Percentiles rank a stretch among this genome's conserved stretches.
Conservation (phyloP, 148 eudicot genomes). For the Selenicereus undatus region DNA sequence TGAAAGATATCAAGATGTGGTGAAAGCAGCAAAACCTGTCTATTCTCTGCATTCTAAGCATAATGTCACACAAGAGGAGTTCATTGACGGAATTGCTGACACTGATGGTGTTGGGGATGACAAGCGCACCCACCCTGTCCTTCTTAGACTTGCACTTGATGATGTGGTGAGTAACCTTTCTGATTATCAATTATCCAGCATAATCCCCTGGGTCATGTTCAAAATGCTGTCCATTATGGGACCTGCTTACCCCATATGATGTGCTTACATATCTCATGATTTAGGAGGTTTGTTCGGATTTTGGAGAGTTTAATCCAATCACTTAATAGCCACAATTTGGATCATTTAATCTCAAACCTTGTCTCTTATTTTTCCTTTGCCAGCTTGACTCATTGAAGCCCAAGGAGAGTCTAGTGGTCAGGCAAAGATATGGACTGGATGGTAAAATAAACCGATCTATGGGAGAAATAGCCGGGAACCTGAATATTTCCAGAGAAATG, state of each 20-base stretch:
- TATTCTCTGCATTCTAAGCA: constrained; percentile 59
- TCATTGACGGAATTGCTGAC: constrained; percentile 63
- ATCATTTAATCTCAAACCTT: neutral
- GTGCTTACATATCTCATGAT: neutral
- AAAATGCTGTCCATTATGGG: neutral
- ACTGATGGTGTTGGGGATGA: constrained; percentile 62
- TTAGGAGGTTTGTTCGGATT: neutral
- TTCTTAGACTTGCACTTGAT: constrained; percentile 93
- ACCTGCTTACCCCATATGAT: neutral
- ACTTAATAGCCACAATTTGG: neutral
- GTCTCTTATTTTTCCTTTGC: neutral
- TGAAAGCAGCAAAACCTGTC: constrained; percentile 64
- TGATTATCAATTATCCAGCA: neutral
- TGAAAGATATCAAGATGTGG: constrained; percentile 70
- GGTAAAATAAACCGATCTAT: constrained; percentile 90
- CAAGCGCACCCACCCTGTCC: constrained; percentile 71
- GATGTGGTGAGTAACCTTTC: constrained; percentile 66
- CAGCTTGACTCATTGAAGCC: constrained; percentile 99
- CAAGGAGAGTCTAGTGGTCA: constrained; percentile 90
- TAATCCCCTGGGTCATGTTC: neutral
- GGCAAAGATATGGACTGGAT: constrained; percentile 96
- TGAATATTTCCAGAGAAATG: constrained; percentile 94
- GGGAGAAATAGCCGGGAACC: constrained; percentile 89
- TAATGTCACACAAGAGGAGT: constrained; percentile 63
- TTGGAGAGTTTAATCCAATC: neutral